A percentile compares a stretch with the other conserved stretches of the same genome.
phyloP scores from a whole-genome alignment of 2,329 filamentous ascomycete species.

The Epichloe scottii region DNA sequence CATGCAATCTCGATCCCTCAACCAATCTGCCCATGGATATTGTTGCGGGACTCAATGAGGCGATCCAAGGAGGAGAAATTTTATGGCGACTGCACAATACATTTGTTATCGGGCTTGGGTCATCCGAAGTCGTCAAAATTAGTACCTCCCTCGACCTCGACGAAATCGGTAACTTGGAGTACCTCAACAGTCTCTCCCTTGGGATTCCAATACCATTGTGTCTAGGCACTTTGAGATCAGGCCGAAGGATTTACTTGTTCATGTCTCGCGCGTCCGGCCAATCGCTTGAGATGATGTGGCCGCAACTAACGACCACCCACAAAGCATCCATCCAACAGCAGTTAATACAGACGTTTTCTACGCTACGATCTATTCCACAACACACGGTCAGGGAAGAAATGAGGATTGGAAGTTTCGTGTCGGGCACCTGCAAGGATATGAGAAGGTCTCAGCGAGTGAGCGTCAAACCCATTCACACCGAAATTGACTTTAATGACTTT shows the following conservation, averaged over 20 bases:
- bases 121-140: too few relatives aligned
- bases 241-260: background rate
- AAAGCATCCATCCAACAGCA: background rate
- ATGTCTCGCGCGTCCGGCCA: background rate
- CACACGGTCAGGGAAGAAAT: background rate
- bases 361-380: too few relatives aligned
- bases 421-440: background rate
- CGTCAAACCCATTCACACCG: background rate
- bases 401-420: background rate
- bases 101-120: too few relatives aligned
- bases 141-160: too few relatives aligned
- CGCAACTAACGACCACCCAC: background rate
- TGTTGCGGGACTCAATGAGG: background rate
- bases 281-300: background rate
- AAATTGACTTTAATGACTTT: background rate
- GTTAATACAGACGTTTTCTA: too few relatives aligned
- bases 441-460: background rate
- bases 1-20: background rate
- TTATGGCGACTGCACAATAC: too few relatives aligned
- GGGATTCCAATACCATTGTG: too few relatives aligned
- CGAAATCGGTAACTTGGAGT: too few relatives aligned
- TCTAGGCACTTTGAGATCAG: too few relatives aligned
- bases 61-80: background rate
- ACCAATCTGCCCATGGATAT: conserved; percentile 9
- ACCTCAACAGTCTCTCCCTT: too few relatives aligned